phyloP scores from a whole-genome alignment of 139 green algal genomes.

The Coccomyxa sp. region DNA sequence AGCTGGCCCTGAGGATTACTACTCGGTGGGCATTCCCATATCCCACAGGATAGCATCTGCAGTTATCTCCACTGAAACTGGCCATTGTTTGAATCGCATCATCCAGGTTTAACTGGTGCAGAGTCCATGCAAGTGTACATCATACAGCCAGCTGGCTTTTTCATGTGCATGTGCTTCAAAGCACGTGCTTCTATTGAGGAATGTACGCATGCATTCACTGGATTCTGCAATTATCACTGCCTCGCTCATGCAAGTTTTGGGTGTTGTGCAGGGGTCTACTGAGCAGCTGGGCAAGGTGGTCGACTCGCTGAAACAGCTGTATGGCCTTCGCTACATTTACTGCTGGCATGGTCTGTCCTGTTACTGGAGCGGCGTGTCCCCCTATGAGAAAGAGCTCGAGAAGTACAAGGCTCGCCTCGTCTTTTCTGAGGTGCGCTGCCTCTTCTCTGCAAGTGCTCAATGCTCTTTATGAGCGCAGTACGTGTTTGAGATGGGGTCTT shows the following conservation, averaged over 20 bases:
- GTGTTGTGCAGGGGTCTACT: conserved; percentile 24
- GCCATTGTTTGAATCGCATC: not conserved
- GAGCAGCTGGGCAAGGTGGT: conserved; percentile 67
- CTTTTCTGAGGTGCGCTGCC: not conserved
- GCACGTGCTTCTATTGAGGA: too few relatives aligned
- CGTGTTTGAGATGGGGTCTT: too few relatives aligned
- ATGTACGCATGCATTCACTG: too few relatives aligned
- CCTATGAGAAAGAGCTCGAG: conserved; percentile 8
- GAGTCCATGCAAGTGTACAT: not conserved
- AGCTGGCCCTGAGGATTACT: conserved; percentile 37
- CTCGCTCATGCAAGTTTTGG: too few relatives aligned
- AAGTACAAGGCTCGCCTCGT: conserved; percentile 29
- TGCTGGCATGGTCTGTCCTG: conserved; percentile 93
- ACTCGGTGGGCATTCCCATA: conserved; percentile 9
- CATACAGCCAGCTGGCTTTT: too few relatives aligned
- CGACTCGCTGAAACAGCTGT: conserved; percentile 40
- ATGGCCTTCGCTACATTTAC: conserved; percentile 75
- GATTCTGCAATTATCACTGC: too few relatives aligned
- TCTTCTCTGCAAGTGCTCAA: not conserved
- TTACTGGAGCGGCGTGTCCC: conserved; percentile 81
- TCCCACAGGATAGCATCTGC: not conserved
- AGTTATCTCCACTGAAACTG: not conserved
- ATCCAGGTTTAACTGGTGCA: not conserved
- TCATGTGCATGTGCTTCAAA: too few relatives aligned
- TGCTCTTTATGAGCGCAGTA: not conserved